A percentile compares a stretch with the other conserved stretches of the same genome.
Evolutionary conservation across 192 early-diverging fungal genomes (phyloP).

Genomic region (Blastocladiella britannica): DNA sequence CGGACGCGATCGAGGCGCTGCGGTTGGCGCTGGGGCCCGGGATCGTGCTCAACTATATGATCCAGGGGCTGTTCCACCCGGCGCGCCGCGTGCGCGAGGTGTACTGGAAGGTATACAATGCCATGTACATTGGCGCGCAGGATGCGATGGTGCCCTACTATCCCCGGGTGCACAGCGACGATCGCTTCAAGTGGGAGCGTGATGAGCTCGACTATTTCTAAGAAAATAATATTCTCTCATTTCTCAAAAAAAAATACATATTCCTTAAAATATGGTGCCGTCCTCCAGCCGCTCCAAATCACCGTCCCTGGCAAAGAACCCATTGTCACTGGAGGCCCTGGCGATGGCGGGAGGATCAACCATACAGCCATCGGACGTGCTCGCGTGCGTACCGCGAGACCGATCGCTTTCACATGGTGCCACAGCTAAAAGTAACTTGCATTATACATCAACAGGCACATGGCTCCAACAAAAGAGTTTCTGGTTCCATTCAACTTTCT

Average conservation of each 20-base stretch:
- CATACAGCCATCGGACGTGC: background rate
- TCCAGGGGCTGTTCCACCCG: conserved; percentile 95
- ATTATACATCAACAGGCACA: background rate
- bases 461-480: background rate
- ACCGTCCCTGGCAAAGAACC: background rate
- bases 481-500: background rate
- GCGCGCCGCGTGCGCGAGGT: conserved; percentile 84
- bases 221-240: background rate
- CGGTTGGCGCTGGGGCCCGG: conserved; percentile 74
- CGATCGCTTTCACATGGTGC: background rate
- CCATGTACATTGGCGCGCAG: conserved; percentile 74
- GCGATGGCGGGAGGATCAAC: background rate
- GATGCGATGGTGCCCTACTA: conserved; percentile 82
- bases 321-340: background rate
- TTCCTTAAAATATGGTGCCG: background rate
- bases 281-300: too few relatives aligned
- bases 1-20: conserved; percentile 88
- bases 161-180: conserved; percentile 69
- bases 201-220: conserved; percentile 57
- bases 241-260: background rate
- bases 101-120: conserved; percentile 98
- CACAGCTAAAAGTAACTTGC: background rate
- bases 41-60: conserved; percentile 59
- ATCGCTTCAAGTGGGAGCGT: conserved; percentile 50
- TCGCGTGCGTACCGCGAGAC: background rate